Conservation (phyloP, 345 rosid genomes). For the Brassica rapa region DNA sequence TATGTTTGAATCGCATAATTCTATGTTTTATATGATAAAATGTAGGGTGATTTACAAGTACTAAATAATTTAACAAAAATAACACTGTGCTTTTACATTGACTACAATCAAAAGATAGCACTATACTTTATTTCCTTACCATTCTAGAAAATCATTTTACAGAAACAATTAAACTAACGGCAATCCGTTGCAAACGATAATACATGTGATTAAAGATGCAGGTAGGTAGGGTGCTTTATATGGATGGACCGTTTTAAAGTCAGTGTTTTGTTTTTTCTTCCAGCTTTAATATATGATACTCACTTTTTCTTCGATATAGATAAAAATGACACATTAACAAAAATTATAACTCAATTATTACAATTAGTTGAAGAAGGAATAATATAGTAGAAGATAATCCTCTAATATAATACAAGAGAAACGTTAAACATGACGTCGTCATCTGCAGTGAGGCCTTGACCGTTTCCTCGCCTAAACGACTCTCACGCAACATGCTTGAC, state of each 20-base stretch:
- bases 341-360: not conserved
- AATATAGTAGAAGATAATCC: too few species aligned
- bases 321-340: not conserved
- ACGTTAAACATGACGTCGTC: too few species aligned
- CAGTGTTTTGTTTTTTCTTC: conserved; percentile 1
- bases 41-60: not conserved
- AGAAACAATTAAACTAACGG: not conserved
- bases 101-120: not conserved
- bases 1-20: not conserved
- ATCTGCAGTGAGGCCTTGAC: too few species aligned
- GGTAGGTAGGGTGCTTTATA: conserved; percentile 37
- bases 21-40: too few species aligned
- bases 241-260: conserved; percentile 42
- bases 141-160: not conserved
- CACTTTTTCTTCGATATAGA: conserved; percentile 1
- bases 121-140: not conserved
- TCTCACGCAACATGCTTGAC: too few species aligned
- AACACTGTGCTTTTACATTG: not conserved
- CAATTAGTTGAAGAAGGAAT: not conserved
- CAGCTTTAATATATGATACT: conserved; percentile 32
- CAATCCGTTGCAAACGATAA: conserved; percentile 22
- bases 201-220: conserved; percentile 42
- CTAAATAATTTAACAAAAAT: not conserved
- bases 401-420: too few species aligned
- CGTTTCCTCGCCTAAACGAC: too few species aligned